Conservation (phyloP, 495 filamentous ascomycete genomes). For the Apodospora peruviana region DNA sequence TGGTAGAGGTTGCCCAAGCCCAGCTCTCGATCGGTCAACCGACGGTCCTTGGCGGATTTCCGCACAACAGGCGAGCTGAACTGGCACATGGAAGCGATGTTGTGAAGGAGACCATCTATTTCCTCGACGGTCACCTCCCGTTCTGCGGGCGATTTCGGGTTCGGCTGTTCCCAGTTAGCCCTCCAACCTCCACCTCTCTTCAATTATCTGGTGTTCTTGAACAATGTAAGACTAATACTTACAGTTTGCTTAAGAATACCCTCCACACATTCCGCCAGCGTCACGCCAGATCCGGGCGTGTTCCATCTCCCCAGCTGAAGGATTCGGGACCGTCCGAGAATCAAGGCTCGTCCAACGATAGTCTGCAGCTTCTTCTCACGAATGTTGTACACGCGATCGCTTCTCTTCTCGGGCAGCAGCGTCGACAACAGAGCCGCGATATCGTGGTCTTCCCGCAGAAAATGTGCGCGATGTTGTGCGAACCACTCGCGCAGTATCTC, state of each 20-base stretch:
- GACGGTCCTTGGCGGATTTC: constrained; percentile 34
- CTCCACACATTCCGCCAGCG: constrained; percentile 67
- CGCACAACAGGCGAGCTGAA: constrained; percentile 65
- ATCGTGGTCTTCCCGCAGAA: constrained; percentile 46
- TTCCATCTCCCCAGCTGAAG: constrained; percentile 58
- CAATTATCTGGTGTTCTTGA: too few species aligned
- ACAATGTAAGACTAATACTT: too few species aligned
- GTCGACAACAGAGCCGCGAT: constrained; percentile 60
- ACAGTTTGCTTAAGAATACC: constrained; percentile 60
- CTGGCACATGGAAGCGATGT: constrained; percentile 58
- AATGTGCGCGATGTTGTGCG: constrained; percentile 37
- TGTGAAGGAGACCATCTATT: constrained; percentile 59
- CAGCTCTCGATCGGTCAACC: constrained; percentile 32
- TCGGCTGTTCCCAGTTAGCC: constrained; percentile 27
- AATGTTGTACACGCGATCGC: constrained; percentile 69
- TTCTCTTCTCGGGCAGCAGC: constrained; percentile 66
- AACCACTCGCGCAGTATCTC: constrained; percentile 56
- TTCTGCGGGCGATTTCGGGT: constrained; percentile 19
- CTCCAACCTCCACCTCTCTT: not conserved
- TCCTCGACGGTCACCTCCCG: constrained; percentile 63
- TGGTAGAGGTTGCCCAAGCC: constrained; percentile 52
- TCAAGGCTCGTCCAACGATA: constrained; percentile 58
- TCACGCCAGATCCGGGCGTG: constrained; percentile 46
- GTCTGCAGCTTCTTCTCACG: constrained; percentile 54
- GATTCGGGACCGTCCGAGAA: constrained; percentile 54